Conservation (phyloP, 1,139 yeast genomes). For the Saccharomyces hybrid region DNA sequence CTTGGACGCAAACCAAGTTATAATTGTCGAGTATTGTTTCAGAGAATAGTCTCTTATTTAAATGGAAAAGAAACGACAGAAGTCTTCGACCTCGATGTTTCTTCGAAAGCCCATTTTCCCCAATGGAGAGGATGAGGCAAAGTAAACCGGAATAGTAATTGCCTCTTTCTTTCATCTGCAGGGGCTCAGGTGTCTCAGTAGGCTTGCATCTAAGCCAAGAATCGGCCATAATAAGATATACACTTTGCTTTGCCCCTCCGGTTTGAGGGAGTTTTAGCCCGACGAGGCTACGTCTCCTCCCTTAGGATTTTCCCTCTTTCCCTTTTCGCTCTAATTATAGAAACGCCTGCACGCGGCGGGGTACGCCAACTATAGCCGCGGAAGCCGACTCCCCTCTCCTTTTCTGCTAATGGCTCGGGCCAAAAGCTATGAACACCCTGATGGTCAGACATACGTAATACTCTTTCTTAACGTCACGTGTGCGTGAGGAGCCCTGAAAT, state of each 20-base stretch:
- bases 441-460: neutral
- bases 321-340: neutral
- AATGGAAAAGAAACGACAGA: neutral
- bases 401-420: neutral
- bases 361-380: neutral
- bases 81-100: neutral
- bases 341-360: neutral
- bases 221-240: neutral
- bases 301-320: neutral
- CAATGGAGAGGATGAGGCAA: constrained; percentile 15
- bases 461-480: neutral
- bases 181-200: neutral
- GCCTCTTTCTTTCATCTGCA: constrained; percentile 8
- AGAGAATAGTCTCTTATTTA: neutral
- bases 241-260: neutral
- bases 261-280: neutral
- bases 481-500: neutral
- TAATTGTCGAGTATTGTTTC: neutral
- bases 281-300: neutral
- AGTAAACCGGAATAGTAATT: constrained; percentile 24
- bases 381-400: neutral
- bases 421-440: neutral
- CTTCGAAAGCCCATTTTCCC: neutral
- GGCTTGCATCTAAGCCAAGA: neutral
- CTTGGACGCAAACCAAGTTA: neutral